Evolutionary conservation across 805 yeast species (phyloP).

Genomic region (Starmerella kuoi): DNA sequence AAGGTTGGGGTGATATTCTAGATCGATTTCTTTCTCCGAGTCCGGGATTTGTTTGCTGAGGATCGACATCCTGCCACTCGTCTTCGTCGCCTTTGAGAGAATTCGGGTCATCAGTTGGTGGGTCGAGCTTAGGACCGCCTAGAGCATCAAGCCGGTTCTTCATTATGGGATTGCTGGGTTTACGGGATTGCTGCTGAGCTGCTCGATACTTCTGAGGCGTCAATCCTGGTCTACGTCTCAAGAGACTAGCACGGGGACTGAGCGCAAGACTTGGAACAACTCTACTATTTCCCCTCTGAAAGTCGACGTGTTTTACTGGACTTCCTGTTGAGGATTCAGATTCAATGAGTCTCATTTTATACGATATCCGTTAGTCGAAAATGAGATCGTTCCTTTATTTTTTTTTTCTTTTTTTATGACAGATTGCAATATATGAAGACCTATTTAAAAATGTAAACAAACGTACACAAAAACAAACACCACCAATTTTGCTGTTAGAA

Average conservation of each 20-base stretch:
- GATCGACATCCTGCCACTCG: slow-evolving; percentile 21
- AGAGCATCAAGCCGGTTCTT: not conserved
- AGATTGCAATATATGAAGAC: too few relatives aligned
- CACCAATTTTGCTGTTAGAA: too few relatives aligned
- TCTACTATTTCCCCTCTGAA: slow-evolving; percentile 14
- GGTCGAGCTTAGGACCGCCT: not conserved
- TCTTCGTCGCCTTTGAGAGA: slow-evolving; percentile 8
- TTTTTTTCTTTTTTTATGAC: too few relatives aligned
- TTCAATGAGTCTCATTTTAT: not conserved
- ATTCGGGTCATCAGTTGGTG: not conserved
- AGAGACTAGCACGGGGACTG: slow-evolving; percentile 5
- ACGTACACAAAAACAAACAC: too few relatives aligned
- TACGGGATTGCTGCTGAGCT: slow-evolving; percentile 14
- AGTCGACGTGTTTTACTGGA: slow-evolving; percentile 11
- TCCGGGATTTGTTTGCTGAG: too few relatives aligned
- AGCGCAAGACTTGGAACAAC: slow-evolving; percentile 1
- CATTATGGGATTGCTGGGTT: slow-evolving; percentile 14
- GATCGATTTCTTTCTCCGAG: too few relatives aligned
- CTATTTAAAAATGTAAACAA: too few relatives aligned
- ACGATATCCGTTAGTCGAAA: too few relatives aligned
- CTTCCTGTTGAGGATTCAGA: slow-evolving; percentile 4
- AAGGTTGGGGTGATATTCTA: too few relatives aligned
- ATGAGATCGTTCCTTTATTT: too few relatives aligned
- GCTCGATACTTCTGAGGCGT: slow-evolving; percentile 7
- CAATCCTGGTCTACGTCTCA: slow-evolving; percentile 5